Evolutionary conservation across 129 eudicot species (phyloP).

Genomic region (Sambucus nigra): DNA sequence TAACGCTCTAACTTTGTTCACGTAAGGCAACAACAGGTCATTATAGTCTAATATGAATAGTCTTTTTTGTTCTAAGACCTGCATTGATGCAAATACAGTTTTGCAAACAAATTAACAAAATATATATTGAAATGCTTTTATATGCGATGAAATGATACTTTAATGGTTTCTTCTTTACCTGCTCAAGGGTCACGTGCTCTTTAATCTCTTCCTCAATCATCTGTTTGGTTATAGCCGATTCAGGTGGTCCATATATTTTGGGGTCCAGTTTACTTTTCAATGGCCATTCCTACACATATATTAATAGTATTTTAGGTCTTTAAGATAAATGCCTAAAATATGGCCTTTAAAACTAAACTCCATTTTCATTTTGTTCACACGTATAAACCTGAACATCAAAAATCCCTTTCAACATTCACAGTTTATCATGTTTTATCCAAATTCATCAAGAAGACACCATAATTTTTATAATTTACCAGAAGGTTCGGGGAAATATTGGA

Average conservation of each 20-base stretch:
- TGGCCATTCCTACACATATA: conserved; percentile 68
- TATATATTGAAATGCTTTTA: not conserved
- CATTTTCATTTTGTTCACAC: not conserved
- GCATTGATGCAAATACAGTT: not conserved
- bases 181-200: conserved; percentile 27
- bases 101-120: not conserved
- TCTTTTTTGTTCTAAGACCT: conserved; percentile 62
- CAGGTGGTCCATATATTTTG: conserved; percentile 53
- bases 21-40: conserved; percentile 63
- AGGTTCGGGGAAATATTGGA: too few species aligned
- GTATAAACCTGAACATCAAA: not conserved
- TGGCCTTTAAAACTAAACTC: not conserved
- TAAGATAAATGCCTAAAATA: not conserved
- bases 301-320: too few species aligned
- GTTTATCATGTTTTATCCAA: too few species aligned
- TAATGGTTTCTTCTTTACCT: conserved; percentile 15
- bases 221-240: conserved; percentile 69
- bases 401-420: not conserved
- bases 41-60: conserved; percentile 66
- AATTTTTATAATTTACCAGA: too few species aligned
- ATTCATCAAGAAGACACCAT: too few species aligned
- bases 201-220: conserved; percentile 35
- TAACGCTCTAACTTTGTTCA: conserved; percentile 45
- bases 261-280: too few species aligned
- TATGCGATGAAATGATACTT: not conserved